These are phyloP conservation scores for Atalantia buxifolia DNA, from an alignment of 345 rosid species.

Conservation along the genomic window DNA sequence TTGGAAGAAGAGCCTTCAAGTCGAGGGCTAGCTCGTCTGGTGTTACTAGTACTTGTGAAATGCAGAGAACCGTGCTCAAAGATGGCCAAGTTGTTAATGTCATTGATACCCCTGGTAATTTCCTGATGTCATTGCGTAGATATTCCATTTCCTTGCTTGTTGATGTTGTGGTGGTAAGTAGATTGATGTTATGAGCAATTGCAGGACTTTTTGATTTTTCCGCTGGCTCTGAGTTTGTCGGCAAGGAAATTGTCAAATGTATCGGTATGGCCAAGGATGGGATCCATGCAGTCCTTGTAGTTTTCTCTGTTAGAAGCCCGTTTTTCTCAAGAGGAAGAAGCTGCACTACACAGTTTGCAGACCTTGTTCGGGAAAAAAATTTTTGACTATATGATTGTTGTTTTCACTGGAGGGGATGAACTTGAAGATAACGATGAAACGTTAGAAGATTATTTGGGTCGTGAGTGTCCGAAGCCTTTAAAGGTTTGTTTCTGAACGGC, in stretches of 20 bases:
- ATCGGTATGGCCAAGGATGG: constrained; percentile 84
- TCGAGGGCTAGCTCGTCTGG: constrained; percentile 68
- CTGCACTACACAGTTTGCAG: constrained; percentile 63
- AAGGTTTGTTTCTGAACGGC: constrained; percentile 46
- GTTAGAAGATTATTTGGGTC: constrained; percentile 64
- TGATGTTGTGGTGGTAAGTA: neutral
- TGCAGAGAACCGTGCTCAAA: constrained; percentile 43
- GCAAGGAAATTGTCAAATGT: constrained; percentile 82
- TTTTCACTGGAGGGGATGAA: constrained; percentile 92
- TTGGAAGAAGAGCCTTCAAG: constrained; percentile 66
- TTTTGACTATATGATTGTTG: constrained; percentile 70
- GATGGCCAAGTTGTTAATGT: constrained; percentile 81
- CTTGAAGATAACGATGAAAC: constrained; percentile 81
- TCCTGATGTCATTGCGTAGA: neutral
- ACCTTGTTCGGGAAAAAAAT: constrained; percentile 77
- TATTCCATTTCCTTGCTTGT: neutral
- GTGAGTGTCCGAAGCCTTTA: constrained; percentile 67
- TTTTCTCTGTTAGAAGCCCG: constrained; percentile 63
- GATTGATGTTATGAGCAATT: constrained; percentile 6
- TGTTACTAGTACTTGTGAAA: constrained; percentile 70
- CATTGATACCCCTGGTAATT: constrained; percentile 84
- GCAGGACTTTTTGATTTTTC: constrained; percentile 86
- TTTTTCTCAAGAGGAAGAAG: constrained; percentile 67
- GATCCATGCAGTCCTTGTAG: constrained; percentile 73
- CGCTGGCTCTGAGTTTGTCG: constrained; percentile 53